Evolutionary conservation across 1,284 basidiomycete species (phyloP), one percentile per base, ranked within the genome.

Genomic region (Malassezia cuniculi): DNA sequence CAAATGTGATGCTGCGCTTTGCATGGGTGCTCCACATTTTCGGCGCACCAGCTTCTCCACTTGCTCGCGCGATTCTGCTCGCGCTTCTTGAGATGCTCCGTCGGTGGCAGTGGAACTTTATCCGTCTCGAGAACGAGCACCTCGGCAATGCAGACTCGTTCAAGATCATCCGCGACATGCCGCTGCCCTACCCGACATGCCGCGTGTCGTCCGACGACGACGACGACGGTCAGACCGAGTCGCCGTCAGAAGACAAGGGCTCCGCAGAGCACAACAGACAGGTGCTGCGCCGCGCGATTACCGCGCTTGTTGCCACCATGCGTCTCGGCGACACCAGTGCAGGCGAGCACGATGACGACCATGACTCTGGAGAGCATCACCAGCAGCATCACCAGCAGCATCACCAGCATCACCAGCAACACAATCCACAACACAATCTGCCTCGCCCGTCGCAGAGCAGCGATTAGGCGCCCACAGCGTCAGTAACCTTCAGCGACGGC

Each of bases 101-200:
- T 22, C 74, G 87, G 35, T 79, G 78, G 69, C 82, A 82, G 54
- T 94, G 87, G 87, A 93, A 93, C 68, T 84, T 90, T 61, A 81
- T 57, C 14, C 52, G 83, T 48, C 69, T 86, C 44, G 84, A 86
- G 66, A 85, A 83, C 71, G 83, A 86, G 68, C 83, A 85, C 43
- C 69, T 85, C 19, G 56, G 56, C 24, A 58, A 58, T 15, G 55
- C 54, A 24, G 56, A 58, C 26, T 50, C 48, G 30, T 58, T 55
- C 52, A 58, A 58, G 41, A 53, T 58, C 27, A 39, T 58, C 22
- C 48, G 56, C 30, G 54, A 58, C 41, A 31, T 58, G 4, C 56
- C 56, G 15, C 27, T 58, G 17, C 56, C 56, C 1, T 58, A 58
- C 31, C 44, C 49, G 47, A 22, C 22, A 28, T 7, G 30, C 39